Evolutionary conservation across 2,329 filamentous ascomycete species (phyloP).

Genomic region (Aspergillus brasiliensis): DNA sequence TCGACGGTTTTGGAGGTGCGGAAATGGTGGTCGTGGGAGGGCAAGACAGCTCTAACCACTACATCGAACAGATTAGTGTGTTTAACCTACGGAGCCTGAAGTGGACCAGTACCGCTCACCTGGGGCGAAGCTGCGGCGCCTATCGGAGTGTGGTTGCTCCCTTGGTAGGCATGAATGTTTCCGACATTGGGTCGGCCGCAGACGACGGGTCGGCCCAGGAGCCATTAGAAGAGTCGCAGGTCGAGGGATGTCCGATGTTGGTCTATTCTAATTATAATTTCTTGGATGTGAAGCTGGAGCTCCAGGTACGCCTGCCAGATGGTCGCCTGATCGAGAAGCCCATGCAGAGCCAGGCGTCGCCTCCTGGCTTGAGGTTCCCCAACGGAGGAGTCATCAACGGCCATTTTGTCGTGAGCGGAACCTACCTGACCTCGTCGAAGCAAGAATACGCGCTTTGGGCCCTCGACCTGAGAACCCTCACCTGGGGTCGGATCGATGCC

Average conservation of each 20-base stretch:
- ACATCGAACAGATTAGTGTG: slow-evolving; percentile 97
- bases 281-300: slow-evolving; percentile 90
- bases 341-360: slow-evolving; percentile 80
- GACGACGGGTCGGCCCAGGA: slow-evolving; percentile 42
- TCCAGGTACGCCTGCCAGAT: slow-evolving; percentile 84
- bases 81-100: slow-evolving; percentile 95
- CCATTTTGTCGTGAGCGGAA: slow-evolving; percentile 95
- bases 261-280: slow-evolving; percentile 99
- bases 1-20: slow-evolving; percentile 88
- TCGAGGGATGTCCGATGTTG: slow-evolving; percentile 69
- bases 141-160: slow-evolving; percentile 95
- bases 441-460: slow-evolving; percentile 98
- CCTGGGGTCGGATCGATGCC: slow-evolving; percentile 94
- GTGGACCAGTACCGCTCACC: slow-evolving; percentile 85
- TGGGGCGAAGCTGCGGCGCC: slow-evolving; percentile 91
- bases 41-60: slow-evolving; percentile 96
- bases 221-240: slow-evolving; percentile 31
- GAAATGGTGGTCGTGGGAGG: slow-evolving; percentile 98
- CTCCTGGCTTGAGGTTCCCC: slow-evolving; percentile 89
- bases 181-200: slow-evolving; percentile 47
- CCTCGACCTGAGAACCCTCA: slow-evolving; percentile 80
- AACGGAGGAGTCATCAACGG: slow-evolving; percentile 95
- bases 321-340: slow-evolving; percentile 81
- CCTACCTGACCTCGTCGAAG: slow-evolving; percentile 95
- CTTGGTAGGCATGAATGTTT: slow-evolving; percentile 54